Conservation (phyloP, 768 basidiomycete genomes). For the Naganishia antarctica region DNA sequence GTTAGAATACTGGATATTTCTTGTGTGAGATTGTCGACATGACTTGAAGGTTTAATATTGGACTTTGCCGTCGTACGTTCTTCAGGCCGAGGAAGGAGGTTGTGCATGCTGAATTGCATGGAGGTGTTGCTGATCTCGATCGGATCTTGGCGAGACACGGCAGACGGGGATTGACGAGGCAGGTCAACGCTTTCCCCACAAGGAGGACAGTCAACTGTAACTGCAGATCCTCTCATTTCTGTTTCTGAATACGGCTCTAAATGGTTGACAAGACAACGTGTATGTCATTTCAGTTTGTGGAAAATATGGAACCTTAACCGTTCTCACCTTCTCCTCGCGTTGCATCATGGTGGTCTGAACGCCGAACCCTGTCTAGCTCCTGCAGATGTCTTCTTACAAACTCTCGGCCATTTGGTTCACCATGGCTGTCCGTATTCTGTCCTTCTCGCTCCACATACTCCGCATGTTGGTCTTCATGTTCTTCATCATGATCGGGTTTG, state of each 20-base stretch:
- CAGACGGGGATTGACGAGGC: no score
- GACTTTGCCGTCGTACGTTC: background rate
- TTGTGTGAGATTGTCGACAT: background rate
- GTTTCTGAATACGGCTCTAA: no score
- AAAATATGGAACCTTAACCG: no score
- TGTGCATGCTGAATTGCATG: no score
- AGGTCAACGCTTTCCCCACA: no score
- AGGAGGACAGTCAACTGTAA: no score
- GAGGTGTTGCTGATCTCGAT: no score
- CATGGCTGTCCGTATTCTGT: no score
- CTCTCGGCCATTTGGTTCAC: background rate
- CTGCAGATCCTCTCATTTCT: no score
- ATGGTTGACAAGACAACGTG: no score
- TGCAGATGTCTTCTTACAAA: slow-evolving; percentile 9
- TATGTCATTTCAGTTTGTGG: background rate
- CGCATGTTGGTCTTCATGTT: background rate
- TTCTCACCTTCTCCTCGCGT: background rate
- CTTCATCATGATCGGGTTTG: background rate
- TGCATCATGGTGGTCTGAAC: background rate
- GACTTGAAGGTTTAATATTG: background rate
- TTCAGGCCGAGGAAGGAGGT: no score
- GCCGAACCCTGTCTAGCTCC: background rate
- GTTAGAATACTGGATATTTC: background rate
- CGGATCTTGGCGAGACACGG: no score
- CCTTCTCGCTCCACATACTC: background rate